Evolutionary conservation across 257 asterid species (phyloP).

Genomic region (Solanum phureja): DNA sequence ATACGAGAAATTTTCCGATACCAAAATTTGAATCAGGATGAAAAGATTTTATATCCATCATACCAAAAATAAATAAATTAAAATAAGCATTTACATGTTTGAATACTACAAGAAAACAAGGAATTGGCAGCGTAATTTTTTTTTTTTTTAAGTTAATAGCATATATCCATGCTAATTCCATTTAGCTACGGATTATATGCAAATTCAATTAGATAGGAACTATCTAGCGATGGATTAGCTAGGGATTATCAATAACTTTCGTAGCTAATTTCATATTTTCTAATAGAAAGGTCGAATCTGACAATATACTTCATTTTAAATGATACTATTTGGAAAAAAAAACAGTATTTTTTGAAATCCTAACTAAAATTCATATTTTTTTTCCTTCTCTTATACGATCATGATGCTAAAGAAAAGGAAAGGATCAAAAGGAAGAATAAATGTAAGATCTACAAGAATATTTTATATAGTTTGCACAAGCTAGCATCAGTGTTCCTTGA

Average conservation of each 20-base stretch:
- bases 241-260: not conserved
- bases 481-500: not conserved
- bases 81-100: not conserved
- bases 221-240: not conserved
- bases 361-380: too few species aligned
- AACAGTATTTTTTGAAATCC: too few species aligned
- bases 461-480: not conserved
- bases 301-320: not conserved
- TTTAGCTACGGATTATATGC: not conserved
- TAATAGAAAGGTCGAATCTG: not conserved
- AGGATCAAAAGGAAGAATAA: not conserved
- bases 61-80: not conserved
- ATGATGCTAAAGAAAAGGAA: not conserved
- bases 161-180: not conserved
- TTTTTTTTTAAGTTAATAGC: not conserved
- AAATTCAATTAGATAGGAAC: not conserved
- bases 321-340: not conserved
- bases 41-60: not conserved
- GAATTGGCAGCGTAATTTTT: rapidly evolving
- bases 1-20: not conserved
- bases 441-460: not conserved
- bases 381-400: not conserved
- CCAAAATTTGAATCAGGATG: not conserved
- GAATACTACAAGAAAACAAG: not conserved
- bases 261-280: not conserved